Base-by-base conservation (phyloP, 257 asterid genomes). In the Verbascum thapsus region DNA sequence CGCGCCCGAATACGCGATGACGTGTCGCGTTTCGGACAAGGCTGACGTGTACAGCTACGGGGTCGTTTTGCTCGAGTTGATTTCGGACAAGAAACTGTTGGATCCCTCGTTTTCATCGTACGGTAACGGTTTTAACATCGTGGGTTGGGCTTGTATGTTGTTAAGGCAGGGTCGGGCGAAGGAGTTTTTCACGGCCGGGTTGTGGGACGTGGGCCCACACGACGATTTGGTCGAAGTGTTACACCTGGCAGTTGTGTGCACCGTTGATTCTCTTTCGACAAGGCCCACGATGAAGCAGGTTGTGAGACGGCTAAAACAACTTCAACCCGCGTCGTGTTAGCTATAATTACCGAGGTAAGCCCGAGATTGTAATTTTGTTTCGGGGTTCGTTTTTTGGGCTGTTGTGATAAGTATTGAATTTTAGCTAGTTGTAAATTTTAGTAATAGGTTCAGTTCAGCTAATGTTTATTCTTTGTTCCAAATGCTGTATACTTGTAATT, bases 261-360 rank as follows among this genome's bases (percentile, higher is more conserved):
- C 98, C 1, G 96, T 83, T 1, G 97, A 92, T 32, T 75, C 94
- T 7, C 85, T 92, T 6, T 87, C 96, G 0, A 82, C 85, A 4
- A 71, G 97, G 80, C 97, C 99, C 8, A 92, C 96, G 0, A 92
- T 92, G 99, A 92, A 88, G 71, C 96, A 83, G 70, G 99, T 87
- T 8, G 95, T 87, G 19, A 78, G 80, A 54, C 82, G 99, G 84
- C 80, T 92, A 44, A 87, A 89, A 51, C 97, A 89, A 51, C 89
- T 92, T n/a, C 97, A 85, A 44, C 97, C 97, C 0, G 95, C 97
- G 0, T 78, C 96, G 19, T 88, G 95, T 68, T 91, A 88, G 73
- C 37, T 9, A 10, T 61, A 38, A 11, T n/a, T n/a, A 19, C 56
- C 20, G 26, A 49, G 62, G 74, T 48, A 40, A 43, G 72, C 77